Percentiles rank a stretch among this genome's conserved stretches.
These are phyloP conservation scores for Neofusicoccum parvum DNA, from an alignment of 2,329 filamentous ascomycete species.

Conservation along the genomic window DNA sequence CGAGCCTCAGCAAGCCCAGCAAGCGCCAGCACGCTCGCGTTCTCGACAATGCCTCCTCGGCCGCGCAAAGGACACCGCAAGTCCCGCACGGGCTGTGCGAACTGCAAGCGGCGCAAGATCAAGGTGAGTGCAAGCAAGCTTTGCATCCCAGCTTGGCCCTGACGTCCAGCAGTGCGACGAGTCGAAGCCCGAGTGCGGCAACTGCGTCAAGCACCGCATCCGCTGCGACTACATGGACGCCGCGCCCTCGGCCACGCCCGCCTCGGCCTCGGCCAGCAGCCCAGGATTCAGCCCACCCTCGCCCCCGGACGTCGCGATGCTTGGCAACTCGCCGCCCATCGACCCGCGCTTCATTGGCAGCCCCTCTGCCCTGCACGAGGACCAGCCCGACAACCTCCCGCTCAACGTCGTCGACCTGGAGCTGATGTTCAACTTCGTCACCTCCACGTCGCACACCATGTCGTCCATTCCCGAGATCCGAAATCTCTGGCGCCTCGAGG, in stretches of 20 bases:
- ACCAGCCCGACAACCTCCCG: not conserved
- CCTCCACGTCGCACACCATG: slow-evolving; percentile 32
- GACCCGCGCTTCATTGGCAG: slow-evolving; percentile 25
- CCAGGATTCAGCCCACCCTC: not conserved
- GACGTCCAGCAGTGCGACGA: slow-evolving; percentile 32
- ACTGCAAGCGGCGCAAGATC: slow-evolving; percentile 17
- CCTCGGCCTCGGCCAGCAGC: not conserved
- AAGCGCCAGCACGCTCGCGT: not conserved
- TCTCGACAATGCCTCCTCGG: slow-evolving; percentile 6
- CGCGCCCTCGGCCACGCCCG: not conserved
- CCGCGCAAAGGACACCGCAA: slow-evolving; percentile 18
- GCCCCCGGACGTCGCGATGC: not conserved
- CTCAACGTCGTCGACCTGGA: slow-evolving; percentile 27
- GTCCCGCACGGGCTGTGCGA: slow-evolving; percentile 8
- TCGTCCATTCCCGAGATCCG: slow-evolving; percentile 26
- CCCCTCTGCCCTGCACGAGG: slow-evolving; percentile 22
- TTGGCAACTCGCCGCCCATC: slow-evolving; percentile 15
- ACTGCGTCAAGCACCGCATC: slow-evolving; percentile 34
- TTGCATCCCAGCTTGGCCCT: not conserved
- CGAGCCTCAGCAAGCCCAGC: not conserved
- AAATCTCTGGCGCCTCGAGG: slow-evolving; percentile 26
- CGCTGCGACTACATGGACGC: slow-evolving; percentile 28
- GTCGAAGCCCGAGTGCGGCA: slow-evolving; percentile 32
- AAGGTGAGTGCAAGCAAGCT: slow-evolving; percentile 4
- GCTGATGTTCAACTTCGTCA: slow-evolving; percentile 36